phyloP scores from a whole-genome alignment of 805 yeast genomes.

The Metschnikowia baotianmanensis region DNA sequence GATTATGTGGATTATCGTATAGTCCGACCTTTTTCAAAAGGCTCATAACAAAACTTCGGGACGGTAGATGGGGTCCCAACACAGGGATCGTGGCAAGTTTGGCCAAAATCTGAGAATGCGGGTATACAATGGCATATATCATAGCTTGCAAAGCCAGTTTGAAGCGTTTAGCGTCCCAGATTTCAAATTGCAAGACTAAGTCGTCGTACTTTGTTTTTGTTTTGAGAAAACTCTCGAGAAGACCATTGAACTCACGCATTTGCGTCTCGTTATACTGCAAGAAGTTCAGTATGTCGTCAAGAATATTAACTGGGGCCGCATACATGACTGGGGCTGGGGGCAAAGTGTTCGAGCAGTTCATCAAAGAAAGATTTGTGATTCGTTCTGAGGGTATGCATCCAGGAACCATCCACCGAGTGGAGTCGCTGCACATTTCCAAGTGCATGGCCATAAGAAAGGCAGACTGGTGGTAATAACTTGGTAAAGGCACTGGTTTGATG shows the following conservation, averaged over 20 bases:
- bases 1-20: slow-evolving; percentile 23
- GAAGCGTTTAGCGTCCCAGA: slow-evolving; percentile 33
- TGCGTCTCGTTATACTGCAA: slow-evolving; percentile 9
- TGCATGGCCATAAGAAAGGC: slow-evolving; percentile 30
- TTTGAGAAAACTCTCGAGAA: background rate
- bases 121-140: slow-evolving; percentile 31
- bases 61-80: slow-evolving; percentile 3
- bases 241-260: slow-evolving; percentile 5
- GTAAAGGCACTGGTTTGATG: background rate
- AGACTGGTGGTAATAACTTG: slow-evolving; percentile 27
- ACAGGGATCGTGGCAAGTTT: slow-evolving; percentile 12
- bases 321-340: slow-evolving; percentile 22
- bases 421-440: slow-evolving; percentile 23
- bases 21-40: slow-evolving; percentile 23
- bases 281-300: slow-evolving; percentile 15
- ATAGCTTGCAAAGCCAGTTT: slow-evolving; percentile 26
- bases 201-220: slow-evolving; percentile 20
- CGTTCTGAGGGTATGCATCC: slow-evolving; percentile 9
- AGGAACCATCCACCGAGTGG: slow-evolving; percentile 29
- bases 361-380: slow-evolving; percentile 21
- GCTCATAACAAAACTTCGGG: slow-evolving; percentile 10
- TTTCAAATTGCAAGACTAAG: slow-evolving; percentile 25
- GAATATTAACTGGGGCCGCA: slow-evolving; percentile 23
- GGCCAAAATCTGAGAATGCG: slow-evolving; percentile 25
- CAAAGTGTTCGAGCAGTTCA: slow-evolving; percentile 28